A percentile compares a stretch with the other conserved stretches of the same genome.
These are phyloP conservation scores for Apostasia ramifera DNA, from an alignment of 106 monocot species.

Conservation along the genomic window DNA sequence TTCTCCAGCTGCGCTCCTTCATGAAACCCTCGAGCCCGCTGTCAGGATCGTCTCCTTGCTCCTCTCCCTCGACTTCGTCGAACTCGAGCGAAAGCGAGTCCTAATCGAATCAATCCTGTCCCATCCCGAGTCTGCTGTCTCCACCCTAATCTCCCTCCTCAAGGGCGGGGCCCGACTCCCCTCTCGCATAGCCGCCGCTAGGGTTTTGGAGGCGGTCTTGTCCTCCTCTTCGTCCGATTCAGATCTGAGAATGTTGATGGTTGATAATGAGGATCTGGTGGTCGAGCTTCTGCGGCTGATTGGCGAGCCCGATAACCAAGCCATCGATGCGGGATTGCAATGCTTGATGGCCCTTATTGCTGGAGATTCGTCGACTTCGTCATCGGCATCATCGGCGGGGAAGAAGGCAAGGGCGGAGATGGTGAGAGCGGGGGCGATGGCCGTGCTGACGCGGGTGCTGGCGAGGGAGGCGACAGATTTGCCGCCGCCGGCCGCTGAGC, in stretches of 20 bases:
- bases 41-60: background rate
- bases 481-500: conserved; percentile 23
- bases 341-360: conserved; percentile 17
- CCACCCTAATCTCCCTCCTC: conserved; percentile 5
- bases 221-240: conserved; percentile 11
- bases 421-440: conserved; percentile 18
- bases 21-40: background rate
- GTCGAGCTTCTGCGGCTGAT: conserved; percentile 38
- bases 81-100: background rate
- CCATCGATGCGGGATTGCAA: conserved; percentile 29
- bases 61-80: conserved; percentile 7
- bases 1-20: background rate
- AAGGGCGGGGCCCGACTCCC: background rate
- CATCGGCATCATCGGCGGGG: background rate
- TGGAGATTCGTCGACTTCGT: background rate
- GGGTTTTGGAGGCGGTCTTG: conserved; percentile 18
- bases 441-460: conserved; percentile 18
- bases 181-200: conserved; percentile 7
- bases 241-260: conserved; percentile 26
- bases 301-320: background rate
- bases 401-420: conserved; percentile 5
- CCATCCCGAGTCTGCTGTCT: conserved; percentile 2
- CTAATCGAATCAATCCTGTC: conserved; percentile 3
- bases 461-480: conserved; percentile 11
- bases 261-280: conserved; percentile 20